These are phyloP conservation scores for Tylopilus sp. DNA, from an alignment of 1,284 basidiomycete genomes.

Conservation along the genomic window DNA sequence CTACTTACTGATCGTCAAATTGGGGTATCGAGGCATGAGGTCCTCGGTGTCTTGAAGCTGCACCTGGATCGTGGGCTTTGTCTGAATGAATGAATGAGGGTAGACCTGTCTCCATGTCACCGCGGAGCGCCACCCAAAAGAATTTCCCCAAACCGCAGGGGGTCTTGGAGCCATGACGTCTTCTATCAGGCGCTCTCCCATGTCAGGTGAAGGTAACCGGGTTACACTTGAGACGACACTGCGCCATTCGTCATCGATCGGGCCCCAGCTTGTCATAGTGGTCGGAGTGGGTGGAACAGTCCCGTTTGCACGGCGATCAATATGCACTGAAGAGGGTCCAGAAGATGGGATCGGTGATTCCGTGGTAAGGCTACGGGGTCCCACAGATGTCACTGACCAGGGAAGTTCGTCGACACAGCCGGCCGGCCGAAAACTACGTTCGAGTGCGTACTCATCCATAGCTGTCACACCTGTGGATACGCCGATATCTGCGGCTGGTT, in stretches of 20 bases:
- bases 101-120: constrained; percentile 26
- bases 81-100: constrained; percentile 12
- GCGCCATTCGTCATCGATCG: constrained; percentile 19
- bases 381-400: constrained; percentile 64
- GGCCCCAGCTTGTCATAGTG: constrained; percentile 34
- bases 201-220: constrained; percentile 34
- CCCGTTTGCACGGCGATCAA: constrained; percentile 50
- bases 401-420: constrained; percentile 56
- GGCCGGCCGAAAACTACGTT: background rate
- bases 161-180: constrained; percentile 28
- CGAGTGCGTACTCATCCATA: constrained; percentile 27
- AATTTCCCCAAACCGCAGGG: constrained; percentile 39
- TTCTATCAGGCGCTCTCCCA: constrained; percentile 39
- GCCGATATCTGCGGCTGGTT: constrained; percentile 13
- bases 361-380: constrained; percentile 46
- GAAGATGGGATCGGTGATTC: constrained; percentile 38
- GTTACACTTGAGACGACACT: constrained; percentile 8
- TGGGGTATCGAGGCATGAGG: constrained; percentile 31
- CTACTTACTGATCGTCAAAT: constrained; percentile 37
- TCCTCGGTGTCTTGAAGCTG: constrained; percentile 7
- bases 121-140: constrained; percentile 24
- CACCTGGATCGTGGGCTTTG: constrained; percentile 2
- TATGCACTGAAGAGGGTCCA: constrained; percentile 45
- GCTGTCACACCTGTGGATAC: background rate
- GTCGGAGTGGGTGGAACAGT: constrained; percentile 53